Evolutionary conservation across 1,139 yeast genomes (phyloP), one percentile per base, ranked within the genome.

Genomic region (Magnusiomyces suaveolens): DNA sequence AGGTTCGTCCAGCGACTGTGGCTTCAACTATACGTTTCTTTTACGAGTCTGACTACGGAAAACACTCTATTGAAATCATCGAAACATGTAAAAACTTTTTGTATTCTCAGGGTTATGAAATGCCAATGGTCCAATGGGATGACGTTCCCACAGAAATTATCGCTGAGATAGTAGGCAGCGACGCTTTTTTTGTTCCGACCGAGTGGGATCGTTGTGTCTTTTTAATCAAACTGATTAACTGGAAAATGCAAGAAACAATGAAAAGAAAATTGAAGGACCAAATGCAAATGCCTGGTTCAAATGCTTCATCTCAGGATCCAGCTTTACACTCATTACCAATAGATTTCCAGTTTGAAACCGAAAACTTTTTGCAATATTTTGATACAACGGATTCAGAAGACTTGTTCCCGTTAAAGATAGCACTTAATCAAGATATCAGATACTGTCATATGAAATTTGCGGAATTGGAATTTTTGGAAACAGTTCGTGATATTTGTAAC

Each of bases 121-220:
- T 66, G 52, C 75, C 78, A 0, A 67, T 69, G 3, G 66, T 66
- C n/a, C 61, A 62, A 4, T 77, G 82, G 81, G n/a, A n/a, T n/a
- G n/a, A n/a, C n/a, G n/a, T 78, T n/a, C 80, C 81, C 0, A 64
- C 64, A 0, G 61, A 67, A 1, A 64, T 77, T 12, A 69, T 76
- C 21, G 71, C 75, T 0, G 75, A 73, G 26, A 75, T 77, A 3
- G 69, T 78, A 3, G 73, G 75, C 0, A 68, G 73, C 21, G 81
- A 79, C 59, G 75, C 74, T 18, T 78, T 79, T 57, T 78, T 73
- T 62, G 77, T 77, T 3, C 78, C 78, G 0, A 70, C 72, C 1
- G 83, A 79, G 62, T 76, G 79, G 78, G 80, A 76, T 50, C 65
- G 83, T 52, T 76, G 79, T 48, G 59, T 73, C 21, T 77, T 77